Evolutionary conservation across 169 alveolate species (phyloP), one percentile per base, ranked within the genome.

Genomic region (Perkinsus olseni): DNA sequence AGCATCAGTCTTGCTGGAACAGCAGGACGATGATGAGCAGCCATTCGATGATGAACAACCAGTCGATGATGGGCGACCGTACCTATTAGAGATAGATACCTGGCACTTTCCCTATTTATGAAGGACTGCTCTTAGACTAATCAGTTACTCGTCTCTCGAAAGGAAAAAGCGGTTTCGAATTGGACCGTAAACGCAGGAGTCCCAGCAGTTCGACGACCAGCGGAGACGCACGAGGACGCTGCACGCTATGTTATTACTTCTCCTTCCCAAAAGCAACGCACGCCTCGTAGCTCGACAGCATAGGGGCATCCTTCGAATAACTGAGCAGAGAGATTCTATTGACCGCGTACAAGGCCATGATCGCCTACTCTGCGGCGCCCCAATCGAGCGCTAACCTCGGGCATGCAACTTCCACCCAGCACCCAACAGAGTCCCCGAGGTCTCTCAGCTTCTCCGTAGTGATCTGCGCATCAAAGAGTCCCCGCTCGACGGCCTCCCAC

Each of bases 381-480:
- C 99, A 99, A 95, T 99, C 99, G 91, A 99, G 98, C 20, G 99
- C 98, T 48, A 99, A 96, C 90, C 99, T 96, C 20, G 99, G 99
- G 93, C 99, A 99, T 4, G 99, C 99, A 31, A 99, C 96, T 97
- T 99, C 97, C 74, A 97, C 96, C 95, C 94, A 94, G 96, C 92
- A 97, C 38, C 39, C n/a, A 13, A 91, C 93, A n/a, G 50, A 91
- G 38, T 36, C 39, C 39, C 74, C 50, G 34, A 74, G 37, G 82
- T 37, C 34, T 48, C 48, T 93, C 39, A 38, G 62, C 91, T n/a
- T 92, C 82, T 91, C 37, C n/a, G 82, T 36, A 21, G 38, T 34
- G 31, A 34, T 92, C 51, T 92, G 39, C 91, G n/a, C 0, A 10
- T 28, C 39, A 38, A 24, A 39, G n/a, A 82, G 62, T 91, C 38